Conservation (phyloP, 139 green algal species). For the Chlorella sp. region DNA sequence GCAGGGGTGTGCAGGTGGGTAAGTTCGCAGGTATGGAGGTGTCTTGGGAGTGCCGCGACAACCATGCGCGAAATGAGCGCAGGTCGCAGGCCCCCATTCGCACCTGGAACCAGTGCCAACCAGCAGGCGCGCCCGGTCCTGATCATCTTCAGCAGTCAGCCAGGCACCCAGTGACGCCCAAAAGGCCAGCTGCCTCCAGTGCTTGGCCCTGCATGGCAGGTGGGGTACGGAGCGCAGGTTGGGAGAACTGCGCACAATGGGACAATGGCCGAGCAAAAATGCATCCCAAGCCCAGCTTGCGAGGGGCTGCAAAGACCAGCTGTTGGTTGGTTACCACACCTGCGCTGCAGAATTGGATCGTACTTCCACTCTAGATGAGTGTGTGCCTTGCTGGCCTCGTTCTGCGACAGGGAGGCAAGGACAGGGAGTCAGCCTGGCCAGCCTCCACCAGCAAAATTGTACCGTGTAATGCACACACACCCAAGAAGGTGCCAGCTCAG, state of each 20-base stretch:
- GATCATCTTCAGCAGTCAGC: not conserved
- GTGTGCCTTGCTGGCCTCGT: not conserved
- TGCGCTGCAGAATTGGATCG: not conserved
- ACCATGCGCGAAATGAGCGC: not conserved
- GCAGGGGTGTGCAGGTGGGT: too few relatives aligned
- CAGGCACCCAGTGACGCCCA: constrained; percentile 9
- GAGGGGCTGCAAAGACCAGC: too few relatives aligned
- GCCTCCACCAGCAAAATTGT: too few relatives aligned
- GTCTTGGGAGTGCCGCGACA: too few relatives aligned
- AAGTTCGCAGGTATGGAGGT: too few relatives aligned
- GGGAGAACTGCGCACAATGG: too few relatives aligned
- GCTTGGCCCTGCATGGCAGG: not conserved
- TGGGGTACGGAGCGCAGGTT: not conserved
- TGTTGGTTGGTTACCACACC: too few relatives aligned
- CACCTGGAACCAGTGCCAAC: constrained; percentile 14
- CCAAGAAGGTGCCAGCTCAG: too few relatives aligned
- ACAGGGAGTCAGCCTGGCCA: not conserved
- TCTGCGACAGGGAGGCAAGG: not conserved
- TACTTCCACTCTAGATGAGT: constrained; percentile 6
- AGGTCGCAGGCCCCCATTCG: not conserved
- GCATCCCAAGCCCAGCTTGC: not conserved
- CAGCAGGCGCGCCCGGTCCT: constrained; percentile 2
- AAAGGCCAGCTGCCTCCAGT: constrained; percentile 17
- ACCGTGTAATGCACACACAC: too few relatives aligned
- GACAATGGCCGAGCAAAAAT: too few relatives aligned